Evolutionary conservation across 495 filamentous ascomycete species (phyloP), one percentile per base, ranked within the genome.

Genomic region (Penicillium samsonianum): DNA sequence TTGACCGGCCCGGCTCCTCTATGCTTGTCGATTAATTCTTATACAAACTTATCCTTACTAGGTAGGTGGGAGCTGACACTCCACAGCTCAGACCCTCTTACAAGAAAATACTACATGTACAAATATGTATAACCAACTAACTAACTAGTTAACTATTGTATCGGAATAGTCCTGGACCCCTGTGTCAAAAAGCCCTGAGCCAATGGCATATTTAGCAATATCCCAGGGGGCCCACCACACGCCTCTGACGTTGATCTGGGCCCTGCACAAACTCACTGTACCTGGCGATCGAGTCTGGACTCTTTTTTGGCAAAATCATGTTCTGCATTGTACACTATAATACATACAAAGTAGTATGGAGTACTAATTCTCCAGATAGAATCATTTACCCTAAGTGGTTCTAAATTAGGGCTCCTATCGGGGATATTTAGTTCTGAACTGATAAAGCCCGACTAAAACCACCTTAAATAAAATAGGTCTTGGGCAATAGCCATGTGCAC

Each of bases 261-360:
- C 25, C 42, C 43, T 64, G 57, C 54, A 63, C 11, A 25, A n/a
- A 23, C 11, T 8, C 9, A 11, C 26, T 3, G 45, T 48, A 17
- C 61, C 61, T 67, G 64, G 56, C 58, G 61, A 64, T 60, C 64
- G 16, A 64, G 58, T 60, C 65, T 64, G 57, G 64, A 64, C 33
- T 60, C 30, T 16, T 40, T 44, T 33, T 58, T 64, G 62, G 58
- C 58, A 47, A 64, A 28, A 28, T 12, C 30, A 31, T 31, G 30
- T 38, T 38, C 35, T 17, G 8, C 35, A 38, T 38, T 9, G 5
- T 38, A 38, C 35, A 14, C 12, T 11, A 14, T 30, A n/a, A n/a
- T n/a, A n/a, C 10, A 9, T 33, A 33, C 30, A 33, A n/a, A n/a
- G n/a, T 11, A 33, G 11, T 12, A 12, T 4, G 30, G 30, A 31